Percentiles rank a stretch among this genome's conserved stretches.
These are phyloP conservation scores for Naganishia vishniacii DNA, from an alignment of 768 basidiomycete genomes.

Conservation along the genomic window DNA sequence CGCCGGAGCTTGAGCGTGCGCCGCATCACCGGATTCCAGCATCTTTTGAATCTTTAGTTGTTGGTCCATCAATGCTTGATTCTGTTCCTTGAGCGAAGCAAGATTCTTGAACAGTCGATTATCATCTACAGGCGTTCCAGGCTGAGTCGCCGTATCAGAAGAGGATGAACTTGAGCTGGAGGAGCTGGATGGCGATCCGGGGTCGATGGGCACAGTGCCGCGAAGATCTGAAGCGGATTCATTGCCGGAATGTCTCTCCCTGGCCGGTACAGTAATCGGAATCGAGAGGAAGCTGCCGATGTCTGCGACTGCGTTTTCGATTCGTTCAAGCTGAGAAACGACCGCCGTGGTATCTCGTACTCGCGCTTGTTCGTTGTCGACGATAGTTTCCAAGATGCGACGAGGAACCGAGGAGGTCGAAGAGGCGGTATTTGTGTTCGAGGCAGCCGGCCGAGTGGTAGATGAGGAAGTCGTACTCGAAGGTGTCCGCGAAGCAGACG, in stretches of 20 bases:
- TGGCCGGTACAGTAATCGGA: conserved; percentile 31
- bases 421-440: neutral
- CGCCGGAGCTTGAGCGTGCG: conserved; percentile 30
- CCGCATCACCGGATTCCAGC: conserved; percentile 53
- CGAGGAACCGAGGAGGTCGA: neutral
- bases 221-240: neutral
- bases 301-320: conserved; percentile 65
- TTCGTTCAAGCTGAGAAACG: conserved; percentile 58
- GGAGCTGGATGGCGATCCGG: conserved; percentile 19
- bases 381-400: neutral
- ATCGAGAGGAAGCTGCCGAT: conserved; percentile 49
- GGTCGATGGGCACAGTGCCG: neutral
- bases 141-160: conserved; percentile 29
- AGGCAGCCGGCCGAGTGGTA: neutral
- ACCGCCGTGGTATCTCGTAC: neutral
- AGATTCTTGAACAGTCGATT: conserved; percentile 55
- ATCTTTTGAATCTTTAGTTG: conserved; percentile 60
- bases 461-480: conserved; percentile 10
- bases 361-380: conserved; percentile 11
- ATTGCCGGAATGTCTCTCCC: neutral
- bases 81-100: conserved; percentile 58
- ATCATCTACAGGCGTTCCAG: conserved; percentile 45
- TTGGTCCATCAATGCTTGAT: conserved; percentile 59
- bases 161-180: conserved; percentile 23
- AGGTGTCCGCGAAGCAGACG: neutral